A percentile compares a stretch with the other conserved stretches of the same genome.
Evolutionary conservation across 345 rosid species (phyloP).

Genomic region (Salix purpurea): DNA sequence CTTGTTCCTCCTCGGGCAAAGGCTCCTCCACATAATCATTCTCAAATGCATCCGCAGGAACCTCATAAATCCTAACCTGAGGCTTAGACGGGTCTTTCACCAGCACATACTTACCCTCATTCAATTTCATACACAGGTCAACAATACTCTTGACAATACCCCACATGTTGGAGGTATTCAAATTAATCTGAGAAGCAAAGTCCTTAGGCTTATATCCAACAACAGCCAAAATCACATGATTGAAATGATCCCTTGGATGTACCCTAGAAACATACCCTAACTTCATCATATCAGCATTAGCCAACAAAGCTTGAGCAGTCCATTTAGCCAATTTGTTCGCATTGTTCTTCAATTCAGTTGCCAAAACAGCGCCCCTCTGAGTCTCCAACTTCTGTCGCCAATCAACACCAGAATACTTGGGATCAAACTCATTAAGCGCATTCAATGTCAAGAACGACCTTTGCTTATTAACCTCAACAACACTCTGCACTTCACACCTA

Average conservation of each 20-base stretch:
- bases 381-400: conserved; percentile 99
- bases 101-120: conserved; percentile 87
- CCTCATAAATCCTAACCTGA: conserved; percentile 88
- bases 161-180: conserved; percentile 90
- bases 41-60: conserved; percentile 96
- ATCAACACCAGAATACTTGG: conserved; percentile 93
- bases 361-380: conserved; percentile 95
- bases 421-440: conserved; percentile 93
- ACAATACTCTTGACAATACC: conserved; percentile 93
- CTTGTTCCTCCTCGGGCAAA: conserved; percentile 78
- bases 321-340: conserved; percentile 92
- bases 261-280: conserved; percentile 93
- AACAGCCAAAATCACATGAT: conserved; percentile 88
- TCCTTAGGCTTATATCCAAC: conserved; percentile 87
- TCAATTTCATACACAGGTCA: conserved; percentile 86
- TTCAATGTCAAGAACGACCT: conserved; percentile 74
- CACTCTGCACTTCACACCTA: conserved; percentile 90
- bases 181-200: conserved; percentile 86
- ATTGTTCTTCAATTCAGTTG: conserved; percentile 92
- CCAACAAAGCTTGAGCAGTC: conserved; percentile 93
- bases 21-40: conserved; percentile 96
- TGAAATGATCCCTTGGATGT: conserved; percentile 95
- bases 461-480: conserved; percentile 70
- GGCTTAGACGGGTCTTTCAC: conserved; percentile 96
- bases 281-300: conserved; percentile 93